Percentiles rank a stretch among this genome's conserved stretches.
Evolutionary conservation across 2,329 filamentous ascomycete species (phyloP).

Genomic region (Diplodia corticola): DNA sequence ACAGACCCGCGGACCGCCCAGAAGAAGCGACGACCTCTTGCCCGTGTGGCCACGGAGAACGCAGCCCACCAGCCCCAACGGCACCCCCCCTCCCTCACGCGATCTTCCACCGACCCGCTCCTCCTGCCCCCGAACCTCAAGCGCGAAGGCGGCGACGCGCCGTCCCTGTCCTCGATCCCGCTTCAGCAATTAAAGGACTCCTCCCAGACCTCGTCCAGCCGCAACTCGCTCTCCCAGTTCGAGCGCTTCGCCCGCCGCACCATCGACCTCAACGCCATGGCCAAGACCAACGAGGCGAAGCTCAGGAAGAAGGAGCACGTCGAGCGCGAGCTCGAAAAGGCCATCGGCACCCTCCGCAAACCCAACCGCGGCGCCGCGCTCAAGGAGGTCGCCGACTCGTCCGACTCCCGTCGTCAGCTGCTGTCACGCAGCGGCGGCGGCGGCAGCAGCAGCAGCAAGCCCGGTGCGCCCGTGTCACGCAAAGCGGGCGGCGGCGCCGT

Average conservation of each 20-base stretch:
- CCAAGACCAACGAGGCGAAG: conserved; percentile 57
- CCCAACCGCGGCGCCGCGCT: conserved; percentile 72
- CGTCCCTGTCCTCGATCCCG: conserved; percentile 51
- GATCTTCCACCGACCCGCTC: conserved; percentile 65
- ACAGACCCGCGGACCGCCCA: conserved; percentile 36
- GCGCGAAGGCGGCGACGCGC: conserved; percentile 65
- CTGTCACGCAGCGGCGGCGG: too few relatives aligned
- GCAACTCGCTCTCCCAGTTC: conserved; percentile 43
- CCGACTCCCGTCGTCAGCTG: conserved; percentile 47
- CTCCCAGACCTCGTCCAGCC: conserved; percentile 34
- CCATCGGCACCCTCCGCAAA: conserved; percentile 71
- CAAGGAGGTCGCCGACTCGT: conserved; percentile 65
- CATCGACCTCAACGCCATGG: conserved; percentile 56
- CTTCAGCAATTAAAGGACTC: conserved; percentile 50
- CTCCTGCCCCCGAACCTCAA: conserved; percentile 61
- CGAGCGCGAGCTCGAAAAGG: conserved; percentile 70
- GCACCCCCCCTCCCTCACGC: conserved; percentile 63
- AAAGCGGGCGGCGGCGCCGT: conserved; percentile 26
- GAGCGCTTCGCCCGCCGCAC: conserved; percentile 54
- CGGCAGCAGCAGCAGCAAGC: neutral
- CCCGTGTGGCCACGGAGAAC: conserved; percentile 62
- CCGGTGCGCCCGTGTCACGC: neutral
- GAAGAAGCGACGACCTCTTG: conserved; percentile 55
- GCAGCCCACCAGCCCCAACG: conserved; percentile 43
- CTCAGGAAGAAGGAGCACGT: conserved; percentile 66